Conservation (phyloP, 1,139 yeast species). For the Pneumocystis oryctolagi region DNA sequence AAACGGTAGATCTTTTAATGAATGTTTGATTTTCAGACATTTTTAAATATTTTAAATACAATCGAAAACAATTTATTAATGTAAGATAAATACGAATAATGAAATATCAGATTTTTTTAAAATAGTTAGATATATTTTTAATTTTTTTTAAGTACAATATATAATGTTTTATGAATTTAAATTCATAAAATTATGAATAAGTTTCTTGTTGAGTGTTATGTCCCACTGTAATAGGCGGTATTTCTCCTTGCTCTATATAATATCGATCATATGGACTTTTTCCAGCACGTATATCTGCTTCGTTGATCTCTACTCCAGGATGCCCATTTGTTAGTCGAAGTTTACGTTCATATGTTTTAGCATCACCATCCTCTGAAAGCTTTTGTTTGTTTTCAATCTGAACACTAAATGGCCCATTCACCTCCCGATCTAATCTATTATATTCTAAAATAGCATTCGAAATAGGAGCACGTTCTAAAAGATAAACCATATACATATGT, state of each 20-base stretch:
- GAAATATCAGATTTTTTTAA: too few species aligned
- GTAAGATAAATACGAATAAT: background rate
- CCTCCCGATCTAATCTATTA: conserved; percentile 24
- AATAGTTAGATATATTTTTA: background rate
- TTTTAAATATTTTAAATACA: background rate
- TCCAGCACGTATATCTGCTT: conserved; percentile 6
- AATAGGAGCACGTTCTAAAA: conserved; percentile 18
- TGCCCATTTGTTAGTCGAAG: conserved; percentile 22
- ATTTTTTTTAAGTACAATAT: background rate
- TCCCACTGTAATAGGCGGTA: background rate
- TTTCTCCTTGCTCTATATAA: conserved; percentile 7
- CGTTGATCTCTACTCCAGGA: conserved; percentile 23
- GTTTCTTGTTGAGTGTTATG: background rate
- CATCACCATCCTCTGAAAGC: conserved; percentile 9
- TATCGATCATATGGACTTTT: conserved; percentile 8
- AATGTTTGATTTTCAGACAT: background rate
- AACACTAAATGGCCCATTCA: conserved; percentile 24
- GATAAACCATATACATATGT: conserved; percentile 20
- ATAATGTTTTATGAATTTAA: background rate
- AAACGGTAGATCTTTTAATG: background rate
- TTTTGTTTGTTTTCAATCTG: conserved; percentile 13
- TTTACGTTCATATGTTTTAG: conserved; percentile 11
- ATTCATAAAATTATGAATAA: background rate
- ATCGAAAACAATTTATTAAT: background rate
- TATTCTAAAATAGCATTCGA: conserved; percentile 19